phyloP scores from a whole-genome alignment of 306 rosid genomes.

The Bauhinia variegata region DNA sequence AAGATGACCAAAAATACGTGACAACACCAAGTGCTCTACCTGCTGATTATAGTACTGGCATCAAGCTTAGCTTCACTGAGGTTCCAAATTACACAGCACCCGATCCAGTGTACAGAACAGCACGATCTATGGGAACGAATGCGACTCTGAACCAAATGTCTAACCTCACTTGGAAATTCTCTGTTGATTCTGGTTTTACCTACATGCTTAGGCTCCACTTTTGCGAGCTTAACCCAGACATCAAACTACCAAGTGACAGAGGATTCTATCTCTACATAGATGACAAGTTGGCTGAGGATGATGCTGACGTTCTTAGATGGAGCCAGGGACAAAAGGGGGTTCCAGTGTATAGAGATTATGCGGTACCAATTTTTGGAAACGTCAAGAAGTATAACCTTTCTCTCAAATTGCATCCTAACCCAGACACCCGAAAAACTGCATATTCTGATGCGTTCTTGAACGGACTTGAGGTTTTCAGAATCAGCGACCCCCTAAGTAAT shows the following conservation, averaged over 20 bases:
- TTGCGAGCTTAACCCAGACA: slow-evolving; percentile 31
- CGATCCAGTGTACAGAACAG: slow-evolving; percentile 12
- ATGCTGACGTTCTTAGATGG: slow-evolving; percentile 35
- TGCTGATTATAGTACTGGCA: rapidly evolving
- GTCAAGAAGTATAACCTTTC: neutral
- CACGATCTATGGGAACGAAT: slow-evolving; percentile 33
- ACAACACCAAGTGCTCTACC: neutral
- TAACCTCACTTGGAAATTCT: slow-evolving; percentile 42
- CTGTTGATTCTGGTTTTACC: slow-evolving; percentile 13
- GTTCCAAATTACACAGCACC: slow-evolving; percentile 45
- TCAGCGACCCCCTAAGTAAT: neutral
- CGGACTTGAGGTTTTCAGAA: slow-evolving; percentile 50
- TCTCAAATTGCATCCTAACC: slow-evolving; percentile 10
- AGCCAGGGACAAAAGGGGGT: too few relatives aligned
- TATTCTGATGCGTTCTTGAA: slow-evolving; percentile 25
- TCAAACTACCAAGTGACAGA: rapidly evolving
- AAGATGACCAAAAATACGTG: neutral
- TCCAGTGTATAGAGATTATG: slow-evolving; percentile 10
- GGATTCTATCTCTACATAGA: slow-evolving; percentile 39
- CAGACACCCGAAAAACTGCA: too few relatives aligned
- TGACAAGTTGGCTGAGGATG: neutral
- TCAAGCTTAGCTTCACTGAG: neutral
- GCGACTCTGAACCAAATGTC: neutral
- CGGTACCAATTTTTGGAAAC: neutral
- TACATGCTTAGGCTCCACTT: slow-evolving; percentile 52